Evolutionary conservation across 2,329 filamentous ascomycete species (phyloP).

Genomic region (Phialocephala sp.): DNA sequence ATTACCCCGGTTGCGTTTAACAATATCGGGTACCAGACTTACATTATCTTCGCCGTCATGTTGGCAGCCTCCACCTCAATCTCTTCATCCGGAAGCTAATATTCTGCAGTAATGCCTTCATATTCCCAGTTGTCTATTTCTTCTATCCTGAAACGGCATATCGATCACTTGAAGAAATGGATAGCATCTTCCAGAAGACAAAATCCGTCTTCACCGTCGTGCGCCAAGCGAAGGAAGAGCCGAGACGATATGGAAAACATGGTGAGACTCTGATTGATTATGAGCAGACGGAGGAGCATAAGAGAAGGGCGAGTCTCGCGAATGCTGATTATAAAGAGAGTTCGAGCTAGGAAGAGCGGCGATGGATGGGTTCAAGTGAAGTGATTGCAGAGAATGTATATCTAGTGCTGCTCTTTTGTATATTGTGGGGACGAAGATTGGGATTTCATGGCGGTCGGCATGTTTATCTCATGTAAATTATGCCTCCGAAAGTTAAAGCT

Average conservation of each 20-base stretch:
- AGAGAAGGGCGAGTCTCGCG: slow-evolving; percentile 1
- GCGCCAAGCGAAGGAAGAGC: slow-evolving; percentile 2
- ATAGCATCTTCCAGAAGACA: slow-evolving; percentile 7
- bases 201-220: not conserved
- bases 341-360: not conserved
- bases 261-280: slow-evolving; percentile 4
- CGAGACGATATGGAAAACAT: slow-evolving; percentile 10
- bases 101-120: not conserved
- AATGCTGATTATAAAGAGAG: not conserved
- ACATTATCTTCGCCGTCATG: slow-evolving; percentile 64
- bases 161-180: slow-evolving; percentile 6
- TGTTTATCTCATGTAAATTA: too few relatives aligned
- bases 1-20: slow-evolving; percentile 47
- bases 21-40: slow-evolving; percentile 64
- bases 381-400: too few relatives aligned
- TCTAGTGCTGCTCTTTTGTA: too few relatives aligned
- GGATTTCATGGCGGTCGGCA: too few relatives aligned
- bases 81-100: not conserved
- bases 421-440: too few relatives aligned
- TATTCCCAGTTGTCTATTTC: slow-evolving; percentile 8
- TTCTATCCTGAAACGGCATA: slow-evolving; percentile 8
- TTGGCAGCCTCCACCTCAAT: slow-evolving; percentile 7
- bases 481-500: too few relatives aligned
- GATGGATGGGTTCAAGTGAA: too few relatives aligned
- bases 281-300: slow-evolving; percentile 10